A percentile compares a stretch with the other conserved stretches of the same genome.
Evolutionary conservation across 2,329 filamentous ascomycete genomes (phyloP).

Genomic region (Dothideomycetes sp.): DNA sequence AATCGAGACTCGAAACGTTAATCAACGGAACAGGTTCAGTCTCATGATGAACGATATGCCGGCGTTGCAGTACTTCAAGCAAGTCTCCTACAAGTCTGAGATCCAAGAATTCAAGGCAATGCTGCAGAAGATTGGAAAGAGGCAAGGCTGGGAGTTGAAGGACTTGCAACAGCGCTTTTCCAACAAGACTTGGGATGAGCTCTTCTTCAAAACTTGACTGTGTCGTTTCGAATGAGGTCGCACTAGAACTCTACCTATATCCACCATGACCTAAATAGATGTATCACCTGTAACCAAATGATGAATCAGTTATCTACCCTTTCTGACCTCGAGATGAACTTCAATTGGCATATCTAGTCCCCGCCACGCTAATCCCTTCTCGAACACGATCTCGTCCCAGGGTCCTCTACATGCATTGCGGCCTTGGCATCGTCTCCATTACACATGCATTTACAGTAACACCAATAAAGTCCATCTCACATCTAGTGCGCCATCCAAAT

Average conservation of each 20-base stretch:
- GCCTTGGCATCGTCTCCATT: not conserved
- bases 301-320: too few species aligned
- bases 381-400: not conserved
- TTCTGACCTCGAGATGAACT: too few species aligned
- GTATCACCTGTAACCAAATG: too few species aligned
- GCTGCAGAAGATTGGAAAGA: slow-evolving; percentile 25
- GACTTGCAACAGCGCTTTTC: slow-evolving; percentile 30
- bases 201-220: slow-evolving; percentile 8
- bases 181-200: slow-evolving; percentile 29
- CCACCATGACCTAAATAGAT: too few species aligned
- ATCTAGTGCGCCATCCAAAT: too few species aligned
- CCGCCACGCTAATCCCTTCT: not conserved
- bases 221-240: too few species aligned
- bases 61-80: slow-evolving; percentile 23
- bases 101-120: slow-evolving; percentile 26
- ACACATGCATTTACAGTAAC: not conserved
- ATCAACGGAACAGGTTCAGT: slow-evolving; percentile 2
- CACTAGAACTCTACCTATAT: not conserved
- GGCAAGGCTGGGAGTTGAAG: slow-evolving; percentile 29
- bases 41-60: too few species aligned
- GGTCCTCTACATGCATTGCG: not conserved
- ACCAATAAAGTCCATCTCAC: too few species aligned
- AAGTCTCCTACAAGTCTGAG: slow-evolving; percentile 27
- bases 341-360: too few species aligned
- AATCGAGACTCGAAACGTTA: not conserved